Evolutionary conservation across 371 early-diverging fungal species (phyloP).

Genomic region (Mucor irregularis): DNA sequence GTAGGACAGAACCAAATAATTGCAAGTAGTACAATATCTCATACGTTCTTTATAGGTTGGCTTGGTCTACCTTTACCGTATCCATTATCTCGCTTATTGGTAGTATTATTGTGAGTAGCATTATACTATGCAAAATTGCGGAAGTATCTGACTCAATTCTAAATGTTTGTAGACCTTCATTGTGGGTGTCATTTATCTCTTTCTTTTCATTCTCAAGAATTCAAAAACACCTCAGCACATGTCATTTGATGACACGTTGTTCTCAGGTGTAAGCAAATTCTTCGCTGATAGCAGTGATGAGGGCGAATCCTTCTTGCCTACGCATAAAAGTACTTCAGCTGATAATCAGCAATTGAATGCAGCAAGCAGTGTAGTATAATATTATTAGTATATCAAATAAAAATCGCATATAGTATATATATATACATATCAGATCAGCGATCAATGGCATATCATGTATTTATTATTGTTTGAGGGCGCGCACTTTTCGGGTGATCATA

Average conservation of each 20-base stretch:
- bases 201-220: background rate
- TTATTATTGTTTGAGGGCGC: too few species aligned
- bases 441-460: too few species aligned
- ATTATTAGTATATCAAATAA: background rate
- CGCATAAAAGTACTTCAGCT: background rate
- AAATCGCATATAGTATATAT: too few species aligned
- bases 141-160: too few species aligned
- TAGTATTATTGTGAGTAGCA: background rate
- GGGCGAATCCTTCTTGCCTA: background rate
- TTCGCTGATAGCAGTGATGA: background rate
- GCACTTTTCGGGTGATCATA: too few species aligned
- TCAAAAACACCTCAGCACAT: background rate
- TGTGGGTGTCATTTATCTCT: background rate
- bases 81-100: background rate
- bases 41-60: background rate
- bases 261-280: too few species aligned
- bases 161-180: background rate
- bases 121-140: too few species aligned
- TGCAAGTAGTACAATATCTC: too few species aligned
- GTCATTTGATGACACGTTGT: background rate
- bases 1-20: too few species aligned
- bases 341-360: background rate
- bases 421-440: too few species aligned
- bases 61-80: background rate
- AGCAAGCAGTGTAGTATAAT: background rate